Base-by-base conservation (phyloP, 257 asterid genomes). In the Solanum sitiens region DNA sequence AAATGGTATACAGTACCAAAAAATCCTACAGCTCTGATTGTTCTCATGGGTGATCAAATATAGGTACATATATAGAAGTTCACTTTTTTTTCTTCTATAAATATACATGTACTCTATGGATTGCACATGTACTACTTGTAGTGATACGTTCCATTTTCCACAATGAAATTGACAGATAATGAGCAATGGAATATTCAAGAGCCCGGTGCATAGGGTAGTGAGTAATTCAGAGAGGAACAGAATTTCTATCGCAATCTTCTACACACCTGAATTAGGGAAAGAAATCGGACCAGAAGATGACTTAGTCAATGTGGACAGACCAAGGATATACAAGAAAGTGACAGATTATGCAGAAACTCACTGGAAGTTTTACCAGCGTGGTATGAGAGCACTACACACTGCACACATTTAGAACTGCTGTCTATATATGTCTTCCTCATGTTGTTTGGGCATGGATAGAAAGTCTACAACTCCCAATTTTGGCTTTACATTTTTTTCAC, bases 201-300 rank as follows among this genome's bases (percentile, higher is more conserved):
- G 94, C 83, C 91, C 92, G 21, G 91, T 90, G 89, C 96, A 93
- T 27, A 90, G 96, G 82, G 96, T 91, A 13, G 33, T 92, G 23
- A 91, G 91, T 56, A 89, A 84, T 87, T 83, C 92, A 56, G 16
- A 77, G 21, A 87, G 84, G 88, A 93, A 91, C n/a, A 87, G 96
- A 87, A 80, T 91, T 4, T 91, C 95, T 11, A 67, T 93, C 10
- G 92, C 92, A 18, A 35, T 88, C 30, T 92, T 92, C 83, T 92
- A 92, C 84, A 87, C 92, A 3, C 94, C 94, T 21, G 93, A 93
- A 88, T 83, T 30, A 8, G 94, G 93, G 35, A 91, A 90, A 83
- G 95, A 92, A 89, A 90, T 93, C 33, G 93, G 92, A 39, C 95
- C 96, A 30, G 91, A 88, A 87, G 92, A 89, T n/a, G 94, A 91